Evolutionary conservation across 75 land plant genomes (phyloP), one percentile per base, ranked within the genome.

Genomic region (Picea sitchensis): DNA sequence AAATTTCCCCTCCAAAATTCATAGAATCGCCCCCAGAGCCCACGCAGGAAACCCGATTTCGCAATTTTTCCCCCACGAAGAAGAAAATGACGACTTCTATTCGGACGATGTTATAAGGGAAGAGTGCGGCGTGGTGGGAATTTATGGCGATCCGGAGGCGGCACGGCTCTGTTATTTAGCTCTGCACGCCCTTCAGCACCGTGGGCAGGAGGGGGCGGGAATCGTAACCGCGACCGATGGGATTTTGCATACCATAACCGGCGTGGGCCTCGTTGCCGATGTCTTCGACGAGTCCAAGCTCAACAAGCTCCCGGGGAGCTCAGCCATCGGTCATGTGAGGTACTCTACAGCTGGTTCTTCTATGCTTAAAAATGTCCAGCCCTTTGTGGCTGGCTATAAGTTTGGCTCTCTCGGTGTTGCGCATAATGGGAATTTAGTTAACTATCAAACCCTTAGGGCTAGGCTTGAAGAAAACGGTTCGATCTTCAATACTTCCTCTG

Each of bases 321-420:
- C 83, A 26, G 92, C 99, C 6, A 92, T 94, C 58, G 99, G 99
- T 36, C 98, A 94, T 79, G 98, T 94, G 20, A 77, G 99, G 47
- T 94, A 94, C 81, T 95, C 96, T 47, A 96, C 99, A n/a, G 90
- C 95, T 14, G 98, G 97, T 7, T 77, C 85, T 6, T 92, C 98
- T 41, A 82, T 85, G 76, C 83, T 91, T 11, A 92, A 94, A 76
- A 94, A 94, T 79, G 95, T 94, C 32, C 95, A 94, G 85, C 99
- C 97, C 20, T 91, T 96, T 81, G 95, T 96, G 68, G 95, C 98
- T 26, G 89, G 93, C 21, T 96, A 94, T 65, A 82, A 92, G 14
- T 96, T 91, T 76, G 95, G 95, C 3, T 90, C 91, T 21, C 82
- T 96, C 6, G 99, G 88, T 14, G 92, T 96, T n/a, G 95, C 95